phyloP scores from a whole-genome alignment of 2,329 filamentous ascomycete species.

The Alternaria triticimaculans region DNA sequence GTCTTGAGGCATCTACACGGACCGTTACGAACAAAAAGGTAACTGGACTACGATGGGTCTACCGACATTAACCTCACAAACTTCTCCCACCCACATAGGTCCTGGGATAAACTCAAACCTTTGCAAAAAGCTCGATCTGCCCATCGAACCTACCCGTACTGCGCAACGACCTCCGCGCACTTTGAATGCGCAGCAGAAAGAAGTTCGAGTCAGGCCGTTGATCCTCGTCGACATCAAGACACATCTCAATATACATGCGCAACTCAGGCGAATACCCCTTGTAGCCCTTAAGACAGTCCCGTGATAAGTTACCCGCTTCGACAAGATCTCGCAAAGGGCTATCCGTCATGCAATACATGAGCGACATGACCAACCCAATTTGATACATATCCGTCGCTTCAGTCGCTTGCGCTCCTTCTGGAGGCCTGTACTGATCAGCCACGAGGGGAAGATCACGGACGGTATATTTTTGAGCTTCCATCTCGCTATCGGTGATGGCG shows the following conservation, averaged over 20 bases:
- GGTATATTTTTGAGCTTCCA: background rate
- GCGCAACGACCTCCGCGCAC: background rate
- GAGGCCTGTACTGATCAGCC: background rate
- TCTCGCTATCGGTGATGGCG: background rate
- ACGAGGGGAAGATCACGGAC: background rate
- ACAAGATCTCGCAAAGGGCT: background rate
- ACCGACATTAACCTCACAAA: no score
- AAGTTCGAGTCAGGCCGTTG: background rate
- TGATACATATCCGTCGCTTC: slow-evolving; percentile 8
- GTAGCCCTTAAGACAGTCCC: background rate
- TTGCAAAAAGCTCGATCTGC: background rate
- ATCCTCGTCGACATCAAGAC: background rate
- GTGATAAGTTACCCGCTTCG: background rate
- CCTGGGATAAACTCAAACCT: background rate
- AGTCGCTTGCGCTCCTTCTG: background rate
- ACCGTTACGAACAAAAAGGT: no score
- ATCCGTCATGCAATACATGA: background rate
- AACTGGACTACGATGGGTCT: no score
- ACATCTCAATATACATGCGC: background rate
- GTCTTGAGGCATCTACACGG: no score
- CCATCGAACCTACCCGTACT: background rate
- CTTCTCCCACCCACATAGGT: no score
- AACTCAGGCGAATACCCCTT: background rate
- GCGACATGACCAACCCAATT: background rate
- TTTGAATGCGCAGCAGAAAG: background rate